phyloP scores from a whole-genome alignment of 305 asterid species.

The Fraxinus dipetala region DNA sequence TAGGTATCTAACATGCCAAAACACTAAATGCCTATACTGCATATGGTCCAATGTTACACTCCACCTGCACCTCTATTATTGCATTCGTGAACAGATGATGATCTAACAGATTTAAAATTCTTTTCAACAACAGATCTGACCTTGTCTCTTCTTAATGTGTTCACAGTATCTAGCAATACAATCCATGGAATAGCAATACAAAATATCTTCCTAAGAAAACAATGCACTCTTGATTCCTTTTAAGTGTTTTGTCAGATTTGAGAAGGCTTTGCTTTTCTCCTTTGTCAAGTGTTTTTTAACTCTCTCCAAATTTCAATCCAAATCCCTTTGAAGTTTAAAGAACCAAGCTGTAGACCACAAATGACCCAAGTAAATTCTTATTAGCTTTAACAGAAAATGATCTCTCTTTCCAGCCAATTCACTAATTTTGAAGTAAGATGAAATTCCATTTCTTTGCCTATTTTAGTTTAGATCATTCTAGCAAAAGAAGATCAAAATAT shows the following conservation, averaged over 20 bases:
- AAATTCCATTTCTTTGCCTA: neutral
- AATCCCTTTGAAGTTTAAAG: neutral
- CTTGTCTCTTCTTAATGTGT: neutral
- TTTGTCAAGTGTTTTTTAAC: neutral
- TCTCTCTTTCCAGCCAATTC: neutral
- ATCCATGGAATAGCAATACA: neutral
- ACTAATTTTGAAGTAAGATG: neutral
- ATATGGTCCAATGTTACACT: neutral
- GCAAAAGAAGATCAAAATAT: neutral
- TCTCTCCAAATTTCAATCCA: neutral
- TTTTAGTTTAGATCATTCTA: neutral
- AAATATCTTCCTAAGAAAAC: neutral
- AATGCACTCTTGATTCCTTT: neutral
- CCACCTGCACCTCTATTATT: neutral
- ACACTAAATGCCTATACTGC: neutral
- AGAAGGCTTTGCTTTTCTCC: neutral
- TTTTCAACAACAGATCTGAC: neutral
- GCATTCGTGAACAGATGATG: neutral
- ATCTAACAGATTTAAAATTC: neutral
- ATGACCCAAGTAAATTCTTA: neutral
- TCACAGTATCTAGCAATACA: neutral
- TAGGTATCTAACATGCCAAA: neutral
- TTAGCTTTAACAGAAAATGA: neutral
- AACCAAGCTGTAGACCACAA: neutral
- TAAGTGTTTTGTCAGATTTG: neutral